Evolutionary conservation across 257 asterid species (phyloP).

Genomic region (Sherardia arvensis): DNA sequence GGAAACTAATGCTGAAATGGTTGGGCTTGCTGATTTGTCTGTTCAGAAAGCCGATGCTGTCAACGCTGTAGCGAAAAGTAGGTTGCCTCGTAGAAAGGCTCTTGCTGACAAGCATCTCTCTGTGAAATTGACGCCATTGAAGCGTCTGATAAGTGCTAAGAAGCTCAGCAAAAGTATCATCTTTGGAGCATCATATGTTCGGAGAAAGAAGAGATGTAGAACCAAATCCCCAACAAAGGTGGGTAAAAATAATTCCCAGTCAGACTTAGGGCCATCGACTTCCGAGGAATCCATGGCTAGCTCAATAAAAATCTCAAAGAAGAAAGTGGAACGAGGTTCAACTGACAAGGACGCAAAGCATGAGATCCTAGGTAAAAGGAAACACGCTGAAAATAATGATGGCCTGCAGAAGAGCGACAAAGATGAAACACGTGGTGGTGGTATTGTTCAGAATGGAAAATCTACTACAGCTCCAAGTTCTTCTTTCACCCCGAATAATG

Average conservation of each 20-base stretch:
- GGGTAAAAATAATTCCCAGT: constrained; percentile 20
- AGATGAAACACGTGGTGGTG: constrained; percentile 23
- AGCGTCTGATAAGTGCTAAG: constrained; percentile 24
- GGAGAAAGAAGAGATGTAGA: constrained; percentile 41
- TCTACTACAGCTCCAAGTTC: constrained; percentile 16
- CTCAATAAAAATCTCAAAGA: constrained; percentile 14
- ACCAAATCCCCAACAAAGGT: constrained; percentile 15
- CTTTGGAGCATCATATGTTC: constrained; percentile 38
- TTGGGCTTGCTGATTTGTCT: constrained; percentile 14
- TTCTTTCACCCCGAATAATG: constrained; percentile 1
- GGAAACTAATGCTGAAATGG: constrained; percentile 25
- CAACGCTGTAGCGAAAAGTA: constrained; percentile 15
- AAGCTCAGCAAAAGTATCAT: constrained; percentile 54
- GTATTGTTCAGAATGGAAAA: constrained; percentile 24
- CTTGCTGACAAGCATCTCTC: constrained; percentile 18
- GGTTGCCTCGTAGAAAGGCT: constrained; percentile 12
- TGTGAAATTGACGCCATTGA: constrained; percentile 36
- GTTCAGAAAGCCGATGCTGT: constrained; percentile 16
- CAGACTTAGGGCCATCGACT: constrained; percentile 33
- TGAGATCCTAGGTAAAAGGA: constrained; percentile 11
- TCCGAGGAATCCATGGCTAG: constrained; percentile 21
- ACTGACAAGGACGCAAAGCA: constrained; percentile 15
- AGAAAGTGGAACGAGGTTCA: constrained; percentile 18
- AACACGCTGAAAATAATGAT: constrained; percentile 13
- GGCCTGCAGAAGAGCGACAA: constrained; percentile 13